Evolutionary conservation across 805 yeast genomes (phyloP).

Genomic region (Candida morakotiae): DNA sequence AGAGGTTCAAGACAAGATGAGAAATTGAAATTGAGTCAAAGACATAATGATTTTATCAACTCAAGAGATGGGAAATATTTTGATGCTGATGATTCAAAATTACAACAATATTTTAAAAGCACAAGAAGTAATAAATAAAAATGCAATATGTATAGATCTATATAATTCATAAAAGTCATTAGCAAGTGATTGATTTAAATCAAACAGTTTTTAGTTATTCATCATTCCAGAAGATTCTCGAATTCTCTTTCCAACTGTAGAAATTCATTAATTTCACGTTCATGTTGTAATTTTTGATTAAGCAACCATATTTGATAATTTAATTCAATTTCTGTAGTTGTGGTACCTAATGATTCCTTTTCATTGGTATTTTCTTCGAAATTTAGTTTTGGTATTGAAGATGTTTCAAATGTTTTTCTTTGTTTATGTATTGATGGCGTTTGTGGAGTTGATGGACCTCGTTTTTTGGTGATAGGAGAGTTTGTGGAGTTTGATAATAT

Average conservation of each 20-base stretch:
- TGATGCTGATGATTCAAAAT: slow-evolving; percentile 42
- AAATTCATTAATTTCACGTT: slow-evolving; percentile 23
- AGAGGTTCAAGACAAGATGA: slow-evolving; percentile 55
- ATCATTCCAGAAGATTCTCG: too few species aligned
- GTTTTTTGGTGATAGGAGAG: slow-evolving; percentile 1
- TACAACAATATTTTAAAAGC: slow-evolving; percentile 47
- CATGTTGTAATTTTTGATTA: slow-evolving; percentile 16
- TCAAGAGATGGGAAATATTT: slow-evolving; percentile 33
- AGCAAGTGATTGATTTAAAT: neutral
- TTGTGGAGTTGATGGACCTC: slow-evolving; percentile 4
- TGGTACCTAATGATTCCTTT: slow-evolving; percentile 1
- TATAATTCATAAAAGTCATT: neutral
- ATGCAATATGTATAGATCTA: slow-evolving; percentile 3
- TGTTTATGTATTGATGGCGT: neutral
- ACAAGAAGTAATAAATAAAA: slow-evolving; percentile 34
- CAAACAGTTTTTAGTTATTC: neutral
- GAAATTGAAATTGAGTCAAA: slow-evolving; percentile 30
- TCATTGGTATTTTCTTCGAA: too few species aligned
- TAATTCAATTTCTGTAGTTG: slow-evolving; percentile 14
- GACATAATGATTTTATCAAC: slow-evolving; percentile 56
- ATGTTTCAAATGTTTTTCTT: neutral
- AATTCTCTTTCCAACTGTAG: slow-evolving; percentile 28
- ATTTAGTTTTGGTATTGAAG: neutral
- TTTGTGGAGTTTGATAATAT: too few species aligned
- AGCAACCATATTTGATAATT: slow-evolving; percentile 31